Evolutionary conservation across 257 asterid genomes (phyloP).

Genomic region (Lycium barbarum): DNA sequence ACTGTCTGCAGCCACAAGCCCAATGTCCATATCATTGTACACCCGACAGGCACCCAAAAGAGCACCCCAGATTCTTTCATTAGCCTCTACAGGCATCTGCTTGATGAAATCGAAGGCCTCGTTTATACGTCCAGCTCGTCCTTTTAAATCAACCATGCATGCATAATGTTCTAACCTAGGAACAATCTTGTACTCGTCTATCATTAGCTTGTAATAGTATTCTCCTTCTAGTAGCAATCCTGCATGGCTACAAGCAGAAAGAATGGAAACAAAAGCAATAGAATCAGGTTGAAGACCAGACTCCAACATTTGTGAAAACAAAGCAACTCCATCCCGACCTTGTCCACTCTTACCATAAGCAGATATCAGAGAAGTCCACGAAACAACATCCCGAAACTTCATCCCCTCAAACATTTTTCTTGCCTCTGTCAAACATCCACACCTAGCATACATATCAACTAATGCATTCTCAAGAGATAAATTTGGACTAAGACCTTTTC

Average conservation of each 20-base stretch:
- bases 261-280: slow-evolving; percentile 86
- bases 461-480: slow-evolving; percentile 80
- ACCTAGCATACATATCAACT: slow-evolving; percentile 92
- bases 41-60: slow-evolving; percentile 78
- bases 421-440: slow-evolving; percentile 83
- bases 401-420: slow-evolving; percentile 76
- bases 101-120: slow-evolving; percentile 74
- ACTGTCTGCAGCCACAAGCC: slow-evolving; percentile 82
- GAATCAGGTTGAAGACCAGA: slow-evolving; percentile 70
- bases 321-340: slow-evolving; percentile 64
- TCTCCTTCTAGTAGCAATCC: slow-evolving; percentile 73
- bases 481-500: slow-evolving; percentile 61
- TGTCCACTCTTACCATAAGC: slow-evolving; percentile 90
- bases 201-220: slow-evolving; percentile 63
- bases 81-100: slow-evolving; percentile 65
- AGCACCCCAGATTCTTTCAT: slow-evolving; percentile 90
- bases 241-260: slow-evolving; percentile 92
- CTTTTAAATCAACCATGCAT: slow-evolving; percentile 89
- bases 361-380: slow-evolving; percentile 91
- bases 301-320: slow-evolving; percentile 66
- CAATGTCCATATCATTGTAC: slow-evolving; percentile 69
- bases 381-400: slow-evolving; percentile 69
- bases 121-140: slow-evolving; percentile 71
- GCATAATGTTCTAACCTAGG: slow-evolving; percentile 83
- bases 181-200: slow-evolving; percentile 56